These are phyloP conservation scores for Crucihimalaya himalaica DNA, from an alignment of 345 rosid genomes.

Conservation along the genomic window DNA sequence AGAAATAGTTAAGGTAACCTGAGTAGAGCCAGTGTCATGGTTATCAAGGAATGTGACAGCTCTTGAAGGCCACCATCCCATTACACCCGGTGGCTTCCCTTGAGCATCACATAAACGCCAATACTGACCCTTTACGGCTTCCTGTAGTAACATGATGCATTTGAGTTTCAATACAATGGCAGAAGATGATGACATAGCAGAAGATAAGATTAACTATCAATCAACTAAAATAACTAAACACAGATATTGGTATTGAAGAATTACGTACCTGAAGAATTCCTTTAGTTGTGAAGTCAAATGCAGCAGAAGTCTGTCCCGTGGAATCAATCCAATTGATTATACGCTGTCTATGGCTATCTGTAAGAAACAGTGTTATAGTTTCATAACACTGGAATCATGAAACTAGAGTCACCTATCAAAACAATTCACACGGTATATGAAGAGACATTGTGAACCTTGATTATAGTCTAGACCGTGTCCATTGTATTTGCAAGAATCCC, in stretches of 20 bases:
- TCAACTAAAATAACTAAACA: too few relatives aligned
- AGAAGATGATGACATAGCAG: neutral
- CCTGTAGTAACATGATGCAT: conserved; percentile 43
- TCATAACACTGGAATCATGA: neutral
- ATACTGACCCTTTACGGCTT: conserved; percentile 83
- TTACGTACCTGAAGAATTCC: conserved; percentile 76
- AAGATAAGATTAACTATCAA: too few relatives aligned
- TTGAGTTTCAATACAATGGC: conserved; percentile 1
- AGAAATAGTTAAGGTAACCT: conserved; percentile 44
- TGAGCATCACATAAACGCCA: conserved; percentile 82
- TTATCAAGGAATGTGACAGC: conserved; percentile 86
- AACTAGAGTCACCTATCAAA: neutral
- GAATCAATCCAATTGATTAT: conserved; percentile 82
- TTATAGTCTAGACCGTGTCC: conserved; percentile 64
- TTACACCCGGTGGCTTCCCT: conserved; percentile 90
- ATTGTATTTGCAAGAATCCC: conserved; percentile 90
- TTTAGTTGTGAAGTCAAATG: conserved; percentile 93
- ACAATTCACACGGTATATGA: conserved; percentile 3
- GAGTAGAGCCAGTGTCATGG: conserved; percentile 95
- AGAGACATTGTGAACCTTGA: conserved; percentile 58
- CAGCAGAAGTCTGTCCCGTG: conserved; percentile 74
- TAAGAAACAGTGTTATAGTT: neutral
- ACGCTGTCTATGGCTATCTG: conserved; percentile 86
- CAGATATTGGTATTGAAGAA: neutral
- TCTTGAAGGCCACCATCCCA: conserved; percentile 99